Percentiles rank a stretch among this genome's conserved stretches.
These are phyloP conservation scores for Lycium barbarum DNA, from an alignment of 257 asterid genomes.

Conservation along the genomic window DNA sequence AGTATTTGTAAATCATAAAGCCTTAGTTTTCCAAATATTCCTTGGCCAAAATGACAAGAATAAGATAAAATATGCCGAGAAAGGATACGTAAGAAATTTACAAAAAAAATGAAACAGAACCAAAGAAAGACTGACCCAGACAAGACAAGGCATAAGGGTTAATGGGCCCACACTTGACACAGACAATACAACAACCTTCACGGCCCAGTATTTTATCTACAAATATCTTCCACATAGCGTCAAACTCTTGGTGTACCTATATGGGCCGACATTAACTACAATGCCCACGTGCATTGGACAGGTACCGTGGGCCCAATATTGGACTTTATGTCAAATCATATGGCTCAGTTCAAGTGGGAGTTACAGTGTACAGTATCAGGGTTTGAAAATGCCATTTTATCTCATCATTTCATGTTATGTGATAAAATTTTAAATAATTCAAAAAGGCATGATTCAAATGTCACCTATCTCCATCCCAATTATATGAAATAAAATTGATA, in stretches of 20 bases:
- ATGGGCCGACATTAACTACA: conserved; percentile 58
- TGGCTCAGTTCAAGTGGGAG: conserved; percentile 42
- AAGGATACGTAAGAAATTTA: not conserved
- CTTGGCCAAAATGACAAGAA: not conserved
- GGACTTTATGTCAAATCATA: conserved; percentile 41
- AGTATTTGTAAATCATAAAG: not conserved
- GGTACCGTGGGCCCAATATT: conserved; percentile 43
- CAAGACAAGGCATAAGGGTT: conserved; percentile 38
- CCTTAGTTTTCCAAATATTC: not conserved
- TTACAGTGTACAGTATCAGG: not conserved
- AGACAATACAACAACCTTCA: conserved; percentile 17
- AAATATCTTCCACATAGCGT: not conserved
- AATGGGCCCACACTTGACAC: conserved; percentile 9
- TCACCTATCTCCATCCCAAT: too few relatives aligned
- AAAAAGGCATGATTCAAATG: too few relatives aligned
- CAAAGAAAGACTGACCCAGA: conserved; percentile 31
- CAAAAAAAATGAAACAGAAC: not conserved
- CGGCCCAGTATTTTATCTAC: not conserved
- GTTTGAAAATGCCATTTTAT: too few relatives aligned
- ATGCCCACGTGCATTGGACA: conserved; percentile 50
- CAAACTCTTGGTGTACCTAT: not conserved
- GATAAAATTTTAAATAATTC: too few relatives aligned
- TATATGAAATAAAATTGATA: too few relatives aligned
- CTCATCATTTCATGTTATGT: too few relatives aligned
- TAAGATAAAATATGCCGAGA: not conserved